Conservation (phyloP, 2,329 filamentous ascomycete genomes). For the Diaporthe sp. region DNA sequence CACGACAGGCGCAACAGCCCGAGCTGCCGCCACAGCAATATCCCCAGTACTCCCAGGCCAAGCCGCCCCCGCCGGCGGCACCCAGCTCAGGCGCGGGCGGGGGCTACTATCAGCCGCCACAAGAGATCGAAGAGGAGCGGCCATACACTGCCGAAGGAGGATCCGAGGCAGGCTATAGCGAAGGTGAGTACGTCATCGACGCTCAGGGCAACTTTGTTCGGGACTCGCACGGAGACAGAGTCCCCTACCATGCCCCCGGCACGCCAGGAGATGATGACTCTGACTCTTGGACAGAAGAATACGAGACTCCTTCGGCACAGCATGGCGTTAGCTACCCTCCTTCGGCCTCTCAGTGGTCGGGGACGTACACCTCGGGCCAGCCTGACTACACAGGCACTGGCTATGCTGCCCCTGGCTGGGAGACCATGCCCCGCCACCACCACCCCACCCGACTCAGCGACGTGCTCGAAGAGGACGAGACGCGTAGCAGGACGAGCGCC, state of each 20-base stretch:
- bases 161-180: slow-evolving; percentile 75
- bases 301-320: slow-evolving; percentile 66
- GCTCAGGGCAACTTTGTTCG: slow-evolving; percentile 71
- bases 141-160: slow-evolving; percentile 59
- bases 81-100: slow-evolving; percentile 51
- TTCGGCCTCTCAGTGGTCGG: slow-evolving; percentile 58
- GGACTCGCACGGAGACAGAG: slow-evolving; percentile 72
- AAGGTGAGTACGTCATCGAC: slow-evolving; percentile 80
- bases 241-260: slow-evolving; percentile 63
- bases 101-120: slow-evolving; percentile 61
- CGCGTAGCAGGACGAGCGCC: slow-evolving; percentile 81
- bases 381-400: slow-evolving; percentile 77
- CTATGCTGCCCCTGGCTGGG: slow-evolving; percentile 80
- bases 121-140: slow-evolving; percentile 57
- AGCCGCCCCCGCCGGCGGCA: slow-evolving; percentile 51
- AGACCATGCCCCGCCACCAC: slow-evolving; percentile 82
- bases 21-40: slow-evolving; percentile 42
- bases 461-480: slow-evolving; percentile 88
- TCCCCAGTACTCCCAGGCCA: slow-evolving; percentile 47
- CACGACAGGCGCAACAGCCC: slow-evolving; percentile 48
- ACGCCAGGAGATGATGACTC: slow-evolving; percentile 60
- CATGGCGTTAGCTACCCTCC: slow-evolving; percentile 53
- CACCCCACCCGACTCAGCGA: slow-evolving; percentile 91
- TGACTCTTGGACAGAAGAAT: slow-evolving; percentile 69
- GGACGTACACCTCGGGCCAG: slow-evolving; percentile 52